These are phyloP conservation scores for Komagataea norvegica DNA, from an alignment of 1,139 yeast species.

Conservation along the genomic window DNA sequence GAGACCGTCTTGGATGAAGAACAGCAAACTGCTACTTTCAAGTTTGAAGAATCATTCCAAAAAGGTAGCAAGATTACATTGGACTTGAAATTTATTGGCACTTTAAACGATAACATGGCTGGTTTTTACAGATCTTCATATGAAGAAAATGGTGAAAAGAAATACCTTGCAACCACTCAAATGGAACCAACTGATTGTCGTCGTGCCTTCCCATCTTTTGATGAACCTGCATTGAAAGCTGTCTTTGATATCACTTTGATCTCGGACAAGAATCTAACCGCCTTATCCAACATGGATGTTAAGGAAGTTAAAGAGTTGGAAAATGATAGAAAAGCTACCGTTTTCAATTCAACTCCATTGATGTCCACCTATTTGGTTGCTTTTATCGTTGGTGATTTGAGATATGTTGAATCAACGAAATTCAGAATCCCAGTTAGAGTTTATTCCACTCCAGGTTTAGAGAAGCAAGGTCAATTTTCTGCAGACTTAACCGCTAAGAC, in stretches of 20 bases:
- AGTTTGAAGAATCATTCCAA: slow-evolving; percentile 45
- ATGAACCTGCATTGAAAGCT: slow-evolving; percentile 83
- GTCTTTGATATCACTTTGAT: slow-evolving; percentile 64
- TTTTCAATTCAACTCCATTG: slow-evolving; percentile 55
- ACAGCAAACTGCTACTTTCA: slow-evolving; percentile 60
- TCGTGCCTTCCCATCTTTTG: slow-evolving; percentile 86
- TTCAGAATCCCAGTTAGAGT: slow-evolving; percentile 54
- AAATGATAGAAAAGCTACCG: slow-evolving; percentile 44
- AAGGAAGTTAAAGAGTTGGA: slow-evolving; percentile 43
- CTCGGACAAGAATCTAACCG: slow-evolving; percentile 55
- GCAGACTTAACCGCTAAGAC: slow-evolving; percentile 62
- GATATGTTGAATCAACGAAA: slow-evolving; percentile 52
- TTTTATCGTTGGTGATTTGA: slow-evolving; percentile 74
- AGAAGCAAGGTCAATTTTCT: slow-evolving; percentile 59
- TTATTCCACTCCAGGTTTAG: slow-evolving; percentile 67
- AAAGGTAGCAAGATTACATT: slow-evolving; percentile 42
- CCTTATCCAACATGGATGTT: slow-evolving; percentile 74
- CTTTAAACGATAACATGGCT: slow-evolving; percentile 74
- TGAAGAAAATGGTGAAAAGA: slow-evolving; percentile 51
- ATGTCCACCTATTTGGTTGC: slow-evolving; percentile 77
- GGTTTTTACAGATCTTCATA: slow-evolving; percentile 82
- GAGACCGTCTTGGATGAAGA: slow-evolving; percentile 44
- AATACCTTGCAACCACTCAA: slow-evolving; percentile 75
- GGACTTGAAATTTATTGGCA: slow-evolving; percentile 60
- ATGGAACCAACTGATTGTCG: slow-evolving; percentile 90